These are phyloP conservation scores for Boletellus sp. DNA, from an alignment of 1,284 basidiomycete genomes.

Conservation along the genomic window DNA sequence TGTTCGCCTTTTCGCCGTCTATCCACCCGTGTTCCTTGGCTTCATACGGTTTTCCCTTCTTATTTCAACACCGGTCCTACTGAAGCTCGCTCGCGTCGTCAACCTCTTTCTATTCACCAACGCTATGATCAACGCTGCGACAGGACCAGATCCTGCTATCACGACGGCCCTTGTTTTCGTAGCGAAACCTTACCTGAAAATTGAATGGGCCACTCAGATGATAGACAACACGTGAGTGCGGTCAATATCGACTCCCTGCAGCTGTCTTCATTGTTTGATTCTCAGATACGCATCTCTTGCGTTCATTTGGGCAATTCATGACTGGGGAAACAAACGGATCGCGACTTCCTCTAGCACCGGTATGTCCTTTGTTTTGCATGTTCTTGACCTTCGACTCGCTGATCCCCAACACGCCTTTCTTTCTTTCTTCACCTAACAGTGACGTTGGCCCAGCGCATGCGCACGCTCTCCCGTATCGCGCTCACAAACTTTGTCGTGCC, in stretches of 20 bases:
- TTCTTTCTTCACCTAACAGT: not conserved
- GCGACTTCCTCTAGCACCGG: not conserved
- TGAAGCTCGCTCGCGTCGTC: constrained; percentile 16
- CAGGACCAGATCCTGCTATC: not conserved
- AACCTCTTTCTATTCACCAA: constrained; percentile 16
- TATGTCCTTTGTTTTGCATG: not conserved
- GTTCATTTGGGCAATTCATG: constrained; percentile 20
- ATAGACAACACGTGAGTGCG: constrained; percentile 27
- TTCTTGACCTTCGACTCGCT: not conserved
- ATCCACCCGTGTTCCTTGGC: constrained; percentile 11
- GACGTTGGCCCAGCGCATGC: constrained; percentile 15
- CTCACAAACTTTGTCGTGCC: constrained; percentile 23
- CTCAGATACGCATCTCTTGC: constrained; percentile 17
- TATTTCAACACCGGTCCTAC: constrained; percentile 9
- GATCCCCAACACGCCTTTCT: not conserved
- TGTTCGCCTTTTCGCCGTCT: constrained; percentile 23
- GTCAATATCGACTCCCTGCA: not conserved
- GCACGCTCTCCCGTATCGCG: constrained; percentile 23
- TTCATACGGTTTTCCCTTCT: constrained; percentile 7
- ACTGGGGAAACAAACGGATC: not conserved
- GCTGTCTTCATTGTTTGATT: not conserved
- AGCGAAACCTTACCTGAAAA: constrained; percentile 23
- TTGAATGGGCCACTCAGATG: constrained; percentile 29
- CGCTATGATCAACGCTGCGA: constrained; percentile 7
- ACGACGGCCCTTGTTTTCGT: not conserved